Evolutionary conservation across 805 yeast species (phyloP).

Genomic region (Saccharomycopsis malanga): DNA sequence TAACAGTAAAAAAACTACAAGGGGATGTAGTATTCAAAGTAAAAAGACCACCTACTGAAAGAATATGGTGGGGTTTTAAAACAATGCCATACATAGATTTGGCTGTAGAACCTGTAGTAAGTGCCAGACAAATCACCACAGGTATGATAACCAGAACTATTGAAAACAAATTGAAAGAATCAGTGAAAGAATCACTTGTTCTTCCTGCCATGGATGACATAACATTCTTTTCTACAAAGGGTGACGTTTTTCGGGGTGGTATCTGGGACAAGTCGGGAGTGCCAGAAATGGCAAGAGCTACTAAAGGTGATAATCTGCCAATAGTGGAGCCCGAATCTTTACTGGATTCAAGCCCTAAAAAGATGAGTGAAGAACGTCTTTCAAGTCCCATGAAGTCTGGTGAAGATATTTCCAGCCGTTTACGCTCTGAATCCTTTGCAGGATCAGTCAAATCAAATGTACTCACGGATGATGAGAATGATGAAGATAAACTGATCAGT

Average conservation of each 20-base stretch:
- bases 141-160: constrained; percentile 74
- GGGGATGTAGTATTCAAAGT: constrained; percentile 67
- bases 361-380: background rate
- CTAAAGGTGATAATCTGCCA: background rate
- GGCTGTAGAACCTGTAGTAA: constrained; percentile 83
- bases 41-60: constrained; percentile 85
- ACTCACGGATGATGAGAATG: background rate
- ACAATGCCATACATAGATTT: constrained; percentile 69
- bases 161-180: constrained; percentile 70
- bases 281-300: background rate
- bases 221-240: constrained; percentile 55
- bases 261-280: constrained; percentile 58
- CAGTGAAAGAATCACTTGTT: constrained; percentile 72
- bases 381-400: no score
- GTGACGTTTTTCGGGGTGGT: constrained; percentile 83
- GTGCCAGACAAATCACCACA: constrained; percentile 74
- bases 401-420: background rate
- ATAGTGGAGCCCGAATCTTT: background rate
- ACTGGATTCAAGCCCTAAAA: background rate
- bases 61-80: constrained; percentile 88
- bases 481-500: background rate
- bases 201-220: constrained; percentile 87
- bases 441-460: background rate
- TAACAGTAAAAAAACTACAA: constrained; percentile 57
- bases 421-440: constrained; percentile 4